Conservation (phyloP, 1,284 basidiomycete genomes). For the Fistulinella cinereoalba region DNA sequence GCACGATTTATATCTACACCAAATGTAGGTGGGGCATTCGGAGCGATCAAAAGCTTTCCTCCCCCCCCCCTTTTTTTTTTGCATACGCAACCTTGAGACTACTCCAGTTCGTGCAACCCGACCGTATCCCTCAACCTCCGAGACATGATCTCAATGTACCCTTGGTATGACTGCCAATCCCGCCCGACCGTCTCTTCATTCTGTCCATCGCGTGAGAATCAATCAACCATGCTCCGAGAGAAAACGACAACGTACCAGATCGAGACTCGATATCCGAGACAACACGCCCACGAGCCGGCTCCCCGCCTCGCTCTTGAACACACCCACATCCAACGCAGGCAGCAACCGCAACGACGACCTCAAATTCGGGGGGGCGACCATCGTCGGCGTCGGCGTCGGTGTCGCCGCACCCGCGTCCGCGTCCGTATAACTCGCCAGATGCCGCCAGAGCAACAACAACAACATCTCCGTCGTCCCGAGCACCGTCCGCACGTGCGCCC, state of each 20-base stretch:
- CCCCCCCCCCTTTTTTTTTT: neutral
- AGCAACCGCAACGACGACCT: constrained; percentile 53
- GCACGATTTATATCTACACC: too few relatives aligned
- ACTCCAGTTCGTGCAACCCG: constrained; percentile 46
- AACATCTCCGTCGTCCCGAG: constrained; percentile 79
- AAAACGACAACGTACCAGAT: constrained; percentile 41
- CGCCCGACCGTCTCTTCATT: constrained; percentile 39
- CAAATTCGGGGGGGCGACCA: constrained; percentile 26
- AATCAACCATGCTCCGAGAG: neutral
- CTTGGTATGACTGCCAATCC: constrained; percentile 58
- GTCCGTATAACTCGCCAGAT: constrained; percentile 65
- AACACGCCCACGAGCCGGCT: constrained; percentile 51
- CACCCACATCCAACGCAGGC: constrained; percentile 48
- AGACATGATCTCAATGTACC: constrained; percentile 69
- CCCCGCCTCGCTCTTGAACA: constrained; percentile 55
- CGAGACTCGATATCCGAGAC: constrained; percentile 47
- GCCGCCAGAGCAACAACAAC: constrained; percentile 82
- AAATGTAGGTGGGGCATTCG: too few relatives aligned
- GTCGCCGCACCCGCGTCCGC: constrained; percentile 37
- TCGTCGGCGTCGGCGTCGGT: constrained; percentile 35
- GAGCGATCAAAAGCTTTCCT: neutral
- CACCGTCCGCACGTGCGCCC: constrained; percentile 49
- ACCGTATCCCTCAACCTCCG: constrained; percentile 58
- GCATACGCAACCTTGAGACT: constrained; percentile 10
- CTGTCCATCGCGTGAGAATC: constrained; percentile 20